These are phyloP conservation scores for Fusarium sp. DNA, from an alignment of 2,329 filamentous ascomycete genomes.

Conservation along the genomic window DNA sequence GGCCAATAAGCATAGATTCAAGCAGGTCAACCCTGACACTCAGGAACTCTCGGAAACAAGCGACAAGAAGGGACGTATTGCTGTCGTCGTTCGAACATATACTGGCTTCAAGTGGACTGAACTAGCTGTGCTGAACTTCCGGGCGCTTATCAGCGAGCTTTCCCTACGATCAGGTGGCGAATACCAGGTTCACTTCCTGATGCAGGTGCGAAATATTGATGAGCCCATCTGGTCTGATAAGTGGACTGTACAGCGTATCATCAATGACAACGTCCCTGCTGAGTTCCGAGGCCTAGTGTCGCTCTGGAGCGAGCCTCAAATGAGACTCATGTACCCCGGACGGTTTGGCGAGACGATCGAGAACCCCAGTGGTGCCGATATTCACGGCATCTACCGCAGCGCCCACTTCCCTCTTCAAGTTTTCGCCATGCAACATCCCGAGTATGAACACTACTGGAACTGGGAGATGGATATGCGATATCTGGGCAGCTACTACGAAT, in stretches of 20 bases:
- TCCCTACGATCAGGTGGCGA: conserved; percentile 81
- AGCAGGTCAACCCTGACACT: conserved; percentile 51
- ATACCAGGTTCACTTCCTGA: conserved; percentile 82
- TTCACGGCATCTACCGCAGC: conserved; percentile 76
- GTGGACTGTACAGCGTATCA: conserved; percentile 74
- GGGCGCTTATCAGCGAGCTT: conserved; percentile 82
- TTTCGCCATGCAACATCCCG: conserved; percentile 69
- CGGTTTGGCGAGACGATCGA: conserved; percentile 75
- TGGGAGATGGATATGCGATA: conserved; percentile 76
- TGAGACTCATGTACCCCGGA: conserved; percentile 78
- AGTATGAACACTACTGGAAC: conserved; percentile 75
- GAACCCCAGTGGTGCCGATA: conserved; percentile 64
- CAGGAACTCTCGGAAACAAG: conserved; percentile 45
- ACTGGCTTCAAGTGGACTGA: conserved; percentile 80
- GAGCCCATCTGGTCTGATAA: conserved; percentile 85
- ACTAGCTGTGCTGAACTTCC: conserved; percentile 81
- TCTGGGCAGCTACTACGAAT: conserved; percentile 74
- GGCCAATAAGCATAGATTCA: conserved; percentile 71
- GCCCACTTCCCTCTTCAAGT: conserved; percentile 71
- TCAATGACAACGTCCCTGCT: conserved; percentile 71
- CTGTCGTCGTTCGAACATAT: conserved; percentile 83
- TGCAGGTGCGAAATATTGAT: conserved; percentile 84
- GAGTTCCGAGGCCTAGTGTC: conserved; percentile 85
- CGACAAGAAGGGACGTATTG: conserved; percentile 67
- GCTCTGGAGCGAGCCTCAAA: conserved; percentile 86